These are phyloP conservation scores for Nicotiana tabacum DNA, from an alignment of 257 asterid genomes.

Conservation along the genomic window DNA sequence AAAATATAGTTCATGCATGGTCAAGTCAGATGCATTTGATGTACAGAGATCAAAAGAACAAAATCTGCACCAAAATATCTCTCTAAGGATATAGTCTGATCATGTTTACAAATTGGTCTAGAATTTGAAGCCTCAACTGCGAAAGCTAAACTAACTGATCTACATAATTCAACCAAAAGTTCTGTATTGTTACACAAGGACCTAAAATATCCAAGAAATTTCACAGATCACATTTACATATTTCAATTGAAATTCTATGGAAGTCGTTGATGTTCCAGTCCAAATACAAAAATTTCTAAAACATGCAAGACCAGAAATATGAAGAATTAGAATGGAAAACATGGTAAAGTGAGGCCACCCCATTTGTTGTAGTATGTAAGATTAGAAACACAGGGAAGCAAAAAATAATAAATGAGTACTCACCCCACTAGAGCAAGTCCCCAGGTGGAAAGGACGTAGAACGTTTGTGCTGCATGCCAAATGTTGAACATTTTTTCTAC, in stretches of 20 bases:
- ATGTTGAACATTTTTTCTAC: conserved; percentile 67
- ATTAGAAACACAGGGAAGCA: neutral
- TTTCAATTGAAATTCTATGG: neutral
- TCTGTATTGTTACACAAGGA: neutral
- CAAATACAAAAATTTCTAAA: neutral
- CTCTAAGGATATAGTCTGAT: neutral
- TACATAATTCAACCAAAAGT: neutral
- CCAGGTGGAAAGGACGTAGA: conserved; percentile 83
- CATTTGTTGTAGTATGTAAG: neutral
- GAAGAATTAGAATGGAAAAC: neutral
- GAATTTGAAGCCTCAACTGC: neutral
- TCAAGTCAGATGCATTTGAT: neutral
- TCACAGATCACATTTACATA: neutral
- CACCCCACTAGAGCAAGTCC: conserved; percentile 90
- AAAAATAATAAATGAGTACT: neutral
- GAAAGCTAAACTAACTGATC: neutral
- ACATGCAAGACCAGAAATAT: neutral
- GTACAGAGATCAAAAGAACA: neutral
- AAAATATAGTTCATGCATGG: neutral
- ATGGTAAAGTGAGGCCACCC: neutral
- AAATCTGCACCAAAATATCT: neutral
- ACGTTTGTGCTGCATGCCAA: conserved; percentile 82
- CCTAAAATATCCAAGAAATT: no score
- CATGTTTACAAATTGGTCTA: neutral
- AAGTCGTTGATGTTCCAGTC: neutral